A percentile compares a stretch with the other conserved stretches of the same genome.
Conservation (phyloP, 2,329 filamentous ascomycete species). For the Trichoderma atrobrunneum region DNA sequence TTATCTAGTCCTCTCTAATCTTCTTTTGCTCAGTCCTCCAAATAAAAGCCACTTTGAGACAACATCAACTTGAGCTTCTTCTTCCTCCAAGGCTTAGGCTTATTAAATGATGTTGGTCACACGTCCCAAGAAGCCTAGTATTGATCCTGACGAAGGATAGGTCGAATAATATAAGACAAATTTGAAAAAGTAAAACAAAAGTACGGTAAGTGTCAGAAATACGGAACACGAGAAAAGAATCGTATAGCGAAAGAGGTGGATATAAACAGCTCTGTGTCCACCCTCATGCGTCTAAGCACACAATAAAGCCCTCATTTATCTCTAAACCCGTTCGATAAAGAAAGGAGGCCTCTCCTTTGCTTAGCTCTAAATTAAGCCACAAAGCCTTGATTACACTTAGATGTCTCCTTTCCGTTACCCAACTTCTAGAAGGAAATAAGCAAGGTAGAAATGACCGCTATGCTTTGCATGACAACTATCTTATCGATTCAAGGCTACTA, state of each 20-base stretch:
- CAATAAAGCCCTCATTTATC: not conserved
- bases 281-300: not conserved
- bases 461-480: not conserved
- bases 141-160: no score
- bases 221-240: not conserved
- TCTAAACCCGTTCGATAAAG: not conserved
- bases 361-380: not conserved
- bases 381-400: not conserved
- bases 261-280: not conserved
- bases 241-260: rapidly evolving
- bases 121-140: no score
- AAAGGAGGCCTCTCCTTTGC: not conserved
- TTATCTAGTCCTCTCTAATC: no score
- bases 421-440: not conserved
- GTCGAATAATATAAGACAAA: not conserved
- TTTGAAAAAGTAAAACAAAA: not conserved
- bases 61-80: not conserved
- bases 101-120: no score
- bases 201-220: not conserved
- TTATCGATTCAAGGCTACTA: not conserved
- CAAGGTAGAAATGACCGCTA: not conserved
- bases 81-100: not conserved
- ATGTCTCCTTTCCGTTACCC: not conserved
- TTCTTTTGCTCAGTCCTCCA: not conserved
- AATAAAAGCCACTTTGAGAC: not conserved